Percentiles rank a stretch among this genome's conserved stretches.
These are phyloP conservation scores for Solanum verrucosum DNA, from an alignment of 257 asterid species.

Conservation along the genomic window DNA sequence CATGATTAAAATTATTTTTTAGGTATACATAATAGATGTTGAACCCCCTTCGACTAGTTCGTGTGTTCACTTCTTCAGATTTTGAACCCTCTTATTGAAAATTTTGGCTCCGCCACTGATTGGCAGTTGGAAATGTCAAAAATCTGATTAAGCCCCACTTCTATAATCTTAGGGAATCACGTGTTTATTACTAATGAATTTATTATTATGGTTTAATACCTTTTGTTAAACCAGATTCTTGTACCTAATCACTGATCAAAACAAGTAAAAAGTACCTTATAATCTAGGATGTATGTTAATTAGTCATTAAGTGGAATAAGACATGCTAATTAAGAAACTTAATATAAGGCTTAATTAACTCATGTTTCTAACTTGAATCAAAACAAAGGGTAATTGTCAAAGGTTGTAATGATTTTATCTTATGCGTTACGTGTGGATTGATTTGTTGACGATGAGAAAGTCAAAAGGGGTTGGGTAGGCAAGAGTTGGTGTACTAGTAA, in stretches of 20 bases:
- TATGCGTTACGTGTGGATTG: conserved; percentile 4
- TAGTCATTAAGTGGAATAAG: background rate
- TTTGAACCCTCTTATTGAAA: too few relatives aligned
- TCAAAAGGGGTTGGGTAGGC: background rate
- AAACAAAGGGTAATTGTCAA: background rate
- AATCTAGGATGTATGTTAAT: background rate
- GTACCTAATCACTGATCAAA: background rate
- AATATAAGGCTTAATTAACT: background rate
- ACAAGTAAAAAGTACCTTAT: background rate
- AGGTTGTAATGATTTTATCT: conserved; percentile 1
- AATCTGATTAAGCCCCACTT: background rate
- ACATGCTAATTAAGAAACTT: background rate
- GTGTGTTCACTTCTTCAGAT: too few relatives aligned
- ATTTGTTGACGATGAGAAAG: background rate
- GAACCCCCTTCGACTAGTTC: too few relatives aligned
- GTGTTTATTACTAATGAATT: background rate
- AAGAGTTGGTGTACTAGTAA: background rate
- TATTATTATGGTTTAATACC: background rate
- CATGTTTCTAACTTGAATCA: background rate
- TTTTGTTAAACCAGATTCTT: background rate
- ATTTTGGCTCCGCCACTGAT: background rate
- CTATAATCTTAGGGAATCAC: background rate
- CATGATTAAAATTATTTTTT: too few relatives aligned
- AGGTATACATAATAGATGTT: too few relatives aligned
- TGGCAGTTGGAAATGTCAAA: background rate